Conservation (phyloP, 331 rosid species). For the Spiraea crenata region DNA sequence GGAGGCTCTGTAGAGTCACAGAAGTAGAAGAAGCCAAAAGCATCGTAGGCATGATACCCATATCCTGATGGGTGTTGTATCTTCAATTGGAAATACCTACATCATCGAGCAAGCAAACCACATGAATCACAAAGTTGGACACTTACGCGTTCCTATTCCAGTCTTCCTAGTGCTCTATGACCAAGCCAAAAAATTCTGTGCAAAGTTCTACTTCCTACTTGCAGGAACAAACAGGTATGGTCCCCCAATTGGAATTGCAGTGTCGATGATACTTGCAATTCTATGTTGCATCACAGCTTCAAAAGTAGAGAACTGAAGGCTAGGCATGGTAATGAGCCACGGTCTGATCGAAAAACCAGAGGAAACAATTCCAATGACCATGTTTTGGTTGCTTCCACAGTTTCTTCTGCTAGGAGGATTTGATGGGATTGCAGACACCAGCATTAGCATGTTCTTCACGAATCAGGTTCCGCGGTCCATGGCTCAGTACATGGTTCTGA, state of each 20-base stretch:
- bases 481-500: not conserved
- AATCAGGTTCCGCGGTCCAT: conserved; percentile 13
- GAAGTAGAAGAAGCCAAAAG: conserved; percentile 33
- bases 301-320: conserved; percentile 20
- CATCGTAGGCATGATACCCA: conserved; percentile 26
- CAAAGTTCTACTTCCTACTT: not conserved
- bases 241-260: conserved; percentile 8
- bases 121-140: conserved; percentile 23
- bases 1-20: conserved; percentile 26
- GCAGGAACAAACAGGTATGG: not conserved
- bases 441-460: conserved; percentile 9
- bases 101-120: conserved; percentile 30
- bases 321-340: conserved; percentile 6
- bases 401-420: conserved; percentile 19
- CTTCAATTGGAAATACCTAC: conserved; percentile 26
- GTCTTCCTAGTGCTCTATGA: conserved; percentile 7
- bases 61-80: conserved; percentile 23
- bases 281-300: conserved; percentile 28
- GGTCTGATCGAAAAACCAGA: conserved; percentile 16
- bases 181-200: not conserved
- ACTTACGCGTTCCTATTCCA: conserved; percentile 10
- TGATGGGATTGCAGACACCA: conserved; percentile 10
- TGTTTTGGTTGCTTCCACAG: conserved; percentile 37
- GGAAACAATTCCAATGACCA: conserved; percentile 22
- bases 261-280: conserved; percentile 14